Evolutionary conservation across 129 eudicot genomes (phyloP), one percentile per base, ranked within the genome.

Genomic region (Flaveria ramosissima): DNA sequence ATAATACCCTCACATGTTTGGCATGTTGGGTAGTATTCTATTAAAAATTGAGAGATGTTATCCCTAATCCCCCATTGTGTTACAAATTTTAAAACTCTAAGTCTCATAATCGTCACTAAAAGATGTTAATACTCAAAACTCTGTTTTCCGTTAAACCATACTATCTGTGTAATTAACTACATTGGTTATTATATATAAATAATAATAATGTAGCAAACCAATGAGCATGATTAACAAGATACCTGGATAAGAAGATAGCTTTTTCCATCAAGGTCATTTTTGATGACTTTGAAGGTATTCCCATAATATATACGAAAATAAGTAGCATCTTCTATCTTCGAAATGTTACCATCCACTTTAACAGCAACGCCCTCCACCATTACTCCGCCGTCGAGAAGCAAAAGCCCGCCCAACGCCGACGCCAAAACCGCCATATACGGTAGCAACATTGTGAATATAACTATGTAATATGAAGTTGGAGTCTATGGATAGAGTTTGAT

Each of bases 191-290:
- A 14, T 14, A 47, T 47, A 6, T 12, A 47, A 11, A 47, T 13
- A 2, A 9, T 47, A 2, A 9, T 12, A 53, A 53, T n/a, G 7
- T n/a, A 19, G 26, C 16, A 53, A 53, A n/a, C 13, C 13, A 9
- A 56, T 19, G 12, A 20, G 14, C 27, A 56, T 3, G 14, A 56
- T 19, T 56, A 20, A 20, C 30, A 6, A 27, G 36, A 10, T 78
- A 95, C 99, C 96, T 92, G 97, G 69, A 86, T 87, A 69, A 94
- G 99, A 87, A 94, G 99, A 78, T 94, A 94, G 65, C 96, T 91
- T 85, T 91, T 84, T 75, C 99, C 99, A 78, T 94, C 99, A 12
- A 94, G 76, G n/a, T 74, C 82, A 55, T 94, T 94, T 79, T 89
- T 94, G 82, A 94, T 89, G 79, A 95, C 99, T 81, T 95, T 95